phyloP scores from a whole-genome alignment of 2,329 filamentous ascomycete genomes.

The Coniella vitis region DNA sequence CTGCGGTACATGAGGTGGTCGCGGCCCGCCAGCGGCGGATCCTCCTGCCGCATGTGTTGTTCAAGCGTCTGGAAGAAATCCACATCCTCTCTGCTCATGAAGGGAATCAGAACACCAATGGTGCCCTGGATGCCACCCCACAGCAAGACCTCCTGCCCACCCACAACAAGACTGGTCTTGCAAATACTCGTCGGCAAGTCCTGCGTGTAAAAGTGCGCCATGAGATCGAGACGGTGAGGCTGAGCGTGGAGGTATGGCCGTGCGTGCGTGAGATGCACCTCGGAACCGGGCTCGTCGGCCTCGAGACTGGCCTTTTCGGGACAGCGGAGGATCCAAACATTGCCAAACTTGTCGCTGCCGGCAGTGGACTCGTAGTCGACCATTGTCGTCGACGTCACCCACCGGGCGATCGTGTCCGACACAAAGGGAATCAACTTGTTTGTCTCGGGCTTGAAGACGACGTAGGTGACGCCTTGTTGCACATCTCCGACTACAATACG shows the following conservation, averaged over 20 bases:
- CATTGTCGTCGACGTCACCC: conserved; percentile 88
- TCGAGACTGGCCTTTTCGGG: conserved; percentile 80
- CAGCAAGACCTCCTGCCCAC: conserved; percentile 82
- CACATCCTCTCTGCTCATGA: conserved; percentile 83
- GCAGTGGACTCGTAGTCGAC: conserved; percentile 95
- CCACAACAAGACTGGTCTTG: conserved; percentile 83
- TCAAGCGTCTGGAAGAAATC: conserved; percentile 97
- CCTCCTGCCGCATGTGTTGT: conserved; percentile 77
- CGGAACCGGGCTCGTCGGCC: conserved; percentile 85
- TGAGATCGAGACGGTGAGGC: conserved; percentile 73
- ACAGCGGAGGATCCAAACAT: conserved; percentile 86
- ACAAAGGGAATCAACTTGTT: conserved; percentile 91
- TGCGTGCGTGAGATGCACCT: conserved; percentile 85
- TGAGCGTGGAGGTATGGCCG: conserved; percentile 85
- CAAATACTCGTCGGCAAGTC: conserved; percentile 88
- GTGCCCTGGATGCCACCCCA: conserved; percentile 96
- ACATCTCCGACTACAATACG: conserved; percentile 90
- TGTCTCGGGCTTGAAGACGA: conserved; percentile 87
- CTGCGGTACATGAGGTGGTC: conserved; percentile 94
- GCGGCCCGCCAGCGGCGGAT: conserved; percentile 79
- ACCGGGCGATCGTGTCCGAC: conserved; percentile 82
- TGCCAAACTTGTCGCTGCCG: conserved; percentile 96
- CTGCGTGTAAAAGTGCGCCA: conserved; percentile 84
- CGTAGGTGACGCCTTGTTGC: conserved; percentile 83
- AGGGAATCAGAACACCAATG: conserved; percentile 86